Evolutionary conservation across 23 red algal genomes (phyloP).

Genomic region (Gracilaria caudata): DNA sequence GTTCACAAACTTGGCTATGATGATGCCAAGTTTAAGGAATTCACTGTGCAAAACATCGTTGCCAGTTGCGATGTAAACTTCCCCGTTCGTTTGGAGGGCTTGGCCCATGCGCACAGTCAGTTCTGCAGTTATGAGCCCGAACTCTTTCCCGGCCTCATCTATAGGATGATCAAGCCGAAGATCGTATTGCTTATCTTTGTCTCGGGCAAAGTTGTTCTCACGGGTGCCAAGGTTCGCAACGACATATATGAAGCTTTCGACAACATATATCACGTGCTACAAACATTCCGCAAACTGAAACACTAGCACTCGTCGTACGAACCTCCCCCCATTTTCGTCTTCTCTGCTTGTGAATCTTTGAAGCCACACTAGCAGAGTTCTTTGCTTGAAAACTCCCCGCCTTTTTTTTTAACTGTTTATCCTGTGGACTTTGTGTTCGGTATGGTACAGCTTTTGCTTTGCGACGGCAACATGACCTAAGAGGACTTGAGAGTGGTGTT

Average conservation of each 20-base stretch:
- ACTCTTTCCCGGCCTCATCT: conserved; percentile 98
- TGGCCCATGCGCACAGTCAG: conserved; percentile 88
- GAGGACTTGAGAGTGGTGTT: conserved; percentile 2
- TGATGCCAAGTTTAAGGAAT: conserved; percentile 94
- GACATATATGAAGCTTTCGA: conserved; percentile 95
- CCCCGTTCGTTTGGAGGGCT: conserved; percentile 94
- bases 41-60: conserved; percentile 98
- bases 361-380: background rate
- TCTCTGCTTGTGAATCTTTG: background rate
- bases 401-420: background rate
- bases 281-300: conserved; percentile 81
- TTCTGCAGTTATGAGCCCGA: conserved; percentile 99
- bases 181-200: conserved; percentile 99
- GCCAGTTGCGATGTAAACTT: conserved; percentile 94
- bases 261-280: conserved; percentile 93
- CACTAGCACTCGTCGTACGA: background rate
- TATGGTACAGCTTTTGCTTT: background rate
- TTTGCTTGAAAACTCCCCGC: background rate
- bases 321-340: background rate
- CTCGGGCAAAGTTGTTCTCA: conserved; percentile 98
- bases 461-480: background rate
- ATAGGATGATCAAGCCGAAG: conserved; percentile 96
- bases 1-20: conserved; percentile 96
- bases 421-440: background rate
- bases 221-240: conserved; percentile 90